phyloP scores from a whole-genome alignment of 352 stramenopile species.

The Globisporangium paddicum region DNA sequence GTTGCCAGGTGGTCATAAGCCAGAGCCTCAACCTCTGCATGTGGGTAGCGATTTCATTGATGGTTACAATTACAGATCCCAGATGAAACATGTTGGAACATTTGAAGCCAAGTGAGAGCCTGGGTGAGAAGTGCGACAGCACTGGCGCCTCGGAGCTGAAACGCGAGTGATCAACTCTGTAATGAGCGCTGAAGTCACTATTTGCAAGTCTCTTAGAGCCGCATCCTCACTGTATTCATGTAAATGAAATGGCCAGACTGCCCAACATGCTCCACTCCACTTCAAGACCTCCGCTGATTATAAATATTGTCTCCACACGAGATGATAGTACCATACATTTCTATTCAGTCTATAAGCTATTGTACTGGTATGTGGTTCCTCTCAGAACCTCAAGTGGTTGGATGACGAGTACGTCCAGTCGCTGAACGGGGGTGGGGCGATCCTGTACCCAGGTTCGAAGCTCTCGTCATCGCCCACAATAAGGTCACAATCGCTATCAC shows the following conservation, averaged over 20 bases:
- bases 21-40: neutral
- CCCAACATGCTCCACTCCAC: neutral
- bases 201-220: neutral
- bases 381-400: conserved; percentile 11
- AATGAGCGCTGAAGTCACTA: neutral
- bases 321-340: neutral
- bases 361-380: neutral
- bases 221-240: no score
- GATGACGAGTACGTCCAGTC: conserved; percentile 14
- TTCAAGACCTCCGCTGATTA: neutral
- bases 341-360: neutral
- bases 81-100: neutral
- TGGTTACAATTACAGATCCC: neutral
- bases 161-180: neutral
- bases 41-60: neutral
- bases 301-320: neutral
- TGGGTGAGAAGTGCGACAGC: neutral
- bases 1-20: neutral
- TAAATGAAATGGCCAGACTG: neutral
- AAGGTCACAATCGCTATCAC: neutral
- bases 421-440: conserved; percentile 10
- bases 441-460: neutral
- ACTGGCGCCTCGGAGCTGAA: no score
- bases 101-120: neutral
- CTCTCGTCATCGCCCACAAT: conserved; percentile 6